Conservation (phyloP, 2,329 filamentous ascomycete genomes). For the Paracoccidioides lutzii region DNA sequence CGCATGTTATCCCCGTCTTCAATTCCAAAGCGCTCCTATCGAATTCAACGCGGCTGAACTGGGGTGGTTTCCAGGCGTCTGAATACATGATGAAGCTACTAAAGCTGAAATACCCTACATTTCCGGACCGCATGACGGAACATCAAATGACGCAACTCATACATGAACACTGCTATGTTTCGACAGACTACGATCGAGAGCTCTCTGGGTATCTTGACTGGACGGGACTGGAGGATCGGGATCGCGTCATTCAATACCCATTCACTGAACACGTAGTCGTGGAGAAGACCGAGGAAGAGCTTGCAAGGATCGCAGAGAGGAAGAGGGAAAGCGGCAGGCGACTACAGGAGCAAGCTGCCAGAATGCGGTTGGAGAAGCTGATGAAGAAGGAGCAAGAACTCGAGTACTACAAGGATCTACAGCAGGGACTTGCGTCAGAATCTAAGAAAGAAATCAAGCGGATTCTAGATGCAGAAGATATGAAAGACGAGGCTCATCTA, state of each 20-base stretch:
- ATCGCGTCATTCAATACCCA: constrained; percentile 82
- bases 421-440: constrained; percentile 55
- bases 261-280: constrained; percentile 81
- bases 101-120: constrained; percentile 78
- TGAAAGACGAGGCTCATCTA: constrained; percentile 79
- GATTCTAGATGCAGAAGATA: constrained; percentile 75
- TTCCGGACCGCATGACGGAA: constrained; percentile 71
- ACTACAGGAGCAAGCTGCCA: constrained; percentile 88
- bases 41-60: constrained; percentile 81
- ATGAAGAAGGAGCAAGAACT: constrained; percentile 93
- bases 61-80: constrained; percentile 80
- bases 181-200: constrained; percentile 69
- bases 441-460: constrained; percentile 86
- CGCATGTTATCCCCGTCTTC: constrained; percentile 87
- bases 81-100: constrained; percentile 88
- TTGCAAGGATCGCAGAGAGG: constrained; percentile 79
- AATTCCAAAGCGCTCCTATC: constrained; percentile 71
- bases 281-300: constrained; percentile 88
- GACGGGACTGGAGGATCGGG: constrained; percentile 79
- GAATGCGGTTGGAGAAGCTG: constrained; percentile 90
- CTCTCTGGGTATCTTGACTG: constrained; percentile 69
- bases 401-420: constrained; percentile 82
- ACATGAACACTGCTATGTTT: constrained; percentile 79
- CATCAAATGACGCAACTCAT: constrained; percentile 82
- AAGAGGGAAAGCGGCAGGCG: constrained; percentile 88